These are phyloP conservation scores for Incumbomyces delicatus DNA, from an alignment of 2,329 filamentous ascomycete species.

Conservation along the genomic window DNA sequence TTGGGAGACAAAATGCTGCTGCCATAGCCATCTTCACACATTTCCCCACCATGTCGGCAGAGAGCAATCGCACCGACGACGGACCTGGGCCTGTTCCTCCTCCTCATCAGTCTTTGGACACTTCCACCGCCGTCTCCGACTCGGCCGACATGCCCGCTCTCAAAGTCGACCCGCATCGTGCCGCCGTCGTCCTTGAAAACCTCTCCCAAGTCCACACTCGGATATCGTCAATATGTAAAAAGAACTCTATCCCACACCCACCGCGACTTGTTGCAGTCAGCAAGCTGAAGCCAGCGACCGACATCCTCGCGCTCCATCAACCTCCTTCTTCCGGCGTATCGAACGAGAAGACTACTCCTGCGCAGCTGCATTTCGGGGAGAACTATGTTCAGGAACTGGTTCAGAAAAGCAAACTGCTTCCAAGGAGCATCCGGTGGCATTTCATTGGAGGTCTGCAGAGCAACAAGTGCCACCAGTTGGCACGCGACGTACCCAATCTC, in stretches of 20 bases:
- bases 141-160: not conserved
- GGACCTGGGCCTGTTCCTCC: too few species aligned
- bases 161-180: conserved; percentile 39
- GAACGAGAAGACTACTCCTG: not conserved
- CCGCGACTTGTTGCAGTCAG: conserved; percentile 81
- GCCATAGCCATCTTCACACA: too few species aligned
- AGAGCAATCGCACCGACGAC: too few species aligned
- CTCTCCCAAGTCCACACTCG: conserved; percentile 51
- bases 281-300: conserved; percentile 87
- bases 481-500: conserved; percentile 73
- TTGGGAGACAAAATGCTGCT: too few species aligned
- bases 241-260: conserved; percentile 17
- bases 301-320: conserved; percentile 74
- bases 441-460: conserved; percentile 93
- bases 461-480: conserved; percentile 82
- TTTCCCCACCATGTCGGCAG: too few species aligned
- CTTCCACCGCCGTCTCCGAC: too few species aligned
- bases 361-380: conserved; percentile 70
- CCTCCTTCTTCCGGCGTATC: conserved; percentile 32
- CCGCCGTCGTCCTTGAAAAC: conserved; percentile 53
- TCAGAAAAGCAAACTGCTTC: conserved; percentile 75
- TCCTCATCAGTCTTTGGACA: too few species aligned
- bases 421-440: conserved; percentile 72
- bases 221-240: conserved; percentile 40
- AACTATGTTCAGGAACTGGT: conserved; percentile 89